phyloP scores from a whole-genome alignment of 495 filamentous ascomycete genomes.

The Acidiella bohemica region DNA sequence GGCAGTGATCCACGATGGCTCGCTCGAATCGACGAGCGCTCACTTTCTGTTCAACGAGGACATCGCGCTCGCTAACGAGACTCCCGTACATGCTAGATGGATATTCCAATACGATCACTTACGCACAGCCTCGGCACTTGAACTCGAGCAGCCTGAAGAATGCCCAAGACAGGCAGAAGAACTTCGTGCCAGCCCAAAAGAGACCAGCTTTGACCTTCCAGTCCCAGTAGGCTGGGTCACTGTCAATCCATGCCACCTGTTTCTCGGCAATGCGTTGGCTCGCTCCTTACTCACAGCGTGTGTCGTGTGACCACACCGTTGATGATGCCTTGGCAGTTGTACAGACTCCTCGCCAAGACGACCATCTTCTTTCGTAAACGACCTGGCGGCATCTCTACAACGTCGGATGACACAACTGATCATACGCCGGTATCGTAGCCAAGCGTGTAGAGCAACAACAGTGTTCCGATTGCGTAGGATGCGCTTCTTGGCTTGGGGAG shows the following conservation, averaged over 20 bases:
- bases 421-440: constrained; percentile 11
- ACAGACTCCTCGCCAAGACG: constrained; percentile 6
- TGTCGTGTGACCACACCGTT: not conserved
- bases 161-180: not conserved
- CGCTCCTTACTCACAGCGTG: too few species aligned
- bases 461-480: constrained; percentile 4
- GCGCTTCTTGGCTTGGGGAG: not conserved
- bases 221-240: not conserved
- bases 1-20: too few species aligned
- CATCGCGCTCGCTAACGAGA: not conserved
- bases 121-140: not conserved
- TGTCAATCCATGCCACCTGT: too few species aligned
- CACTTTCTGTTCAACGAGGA: not conserved
- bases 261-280: too few species aligned
- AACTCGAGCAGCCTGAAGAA: not conserved
- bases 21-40: too few species aligned
- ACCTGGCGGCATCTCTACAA: constrained; percentile 13
- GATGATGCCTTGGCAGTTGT: constrained; percentile 7
- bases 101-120: too few species aligned
- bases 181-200: not conserved
- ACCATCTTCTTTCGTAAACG: constrained; percentile 13
- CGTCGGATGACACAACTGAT: constrained; percentile 11
- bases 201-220: not conserved
- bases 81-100: too few species aligned
- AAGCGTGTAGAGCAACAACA: constrained; percentile 10